Evolutionary conservation across 768 basidiomycete genomes (phyloP).

Genomic region (Calocybe gangraenosa): DNA sequence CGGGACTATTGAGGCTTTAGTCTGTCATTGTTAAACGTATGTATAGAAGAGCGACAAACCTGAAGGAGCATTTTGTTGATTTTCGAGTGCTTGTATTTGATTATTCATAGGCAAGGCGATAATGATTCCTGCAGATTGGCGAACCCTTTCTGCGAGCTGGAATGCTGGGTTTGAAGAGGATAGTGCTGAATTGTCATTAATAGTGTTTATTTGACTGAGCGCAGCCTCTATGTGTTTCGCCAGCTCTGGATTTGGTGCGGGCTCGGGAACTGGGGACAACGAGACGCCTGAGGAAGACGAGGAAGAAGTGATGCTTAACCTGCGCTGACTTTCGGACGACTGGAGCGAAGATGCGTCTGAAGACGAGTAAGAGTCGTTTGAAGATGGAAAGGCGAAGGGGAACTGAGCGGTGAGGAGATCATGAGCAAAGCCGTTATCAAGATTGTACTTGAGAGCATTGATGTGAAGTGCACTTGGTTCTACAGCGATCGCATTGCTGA

Average conservation of each 20-base stretch:
- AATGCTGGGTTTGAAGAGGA: constrained; percentile 29
- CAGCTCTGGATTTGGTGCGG: constrained; percentile 22
- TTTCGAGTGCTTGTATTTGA: constrained; percentile 26
- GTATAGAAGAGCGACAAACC: constrained; percentile 17
- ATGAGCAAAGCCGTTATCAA: constrained; percentile 22
- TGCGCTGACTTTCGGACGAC: constrained; percentile 27
- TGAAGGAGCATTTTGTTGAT: constrained; percentile 15
- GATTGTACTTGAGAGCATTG: constrained; percentile 25
- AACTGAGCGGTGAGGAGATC: constrained; percentile 25
- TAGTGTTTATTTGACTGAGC: constrained; percentile 17
- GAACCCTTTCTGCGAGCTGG: constrained; percentile 45
- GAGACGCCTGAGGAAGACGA: constrained; percentile 54
- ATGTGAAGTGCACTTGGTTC: constrained; percentile 64
- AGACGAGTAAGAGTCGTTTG: constrained; percentile 21
- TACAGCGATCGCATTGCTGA: constrained; percentile 52
- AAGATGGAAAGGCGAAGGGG: constrained; percentile 38
- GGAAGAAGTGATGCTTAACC: constrained; percentile 52
- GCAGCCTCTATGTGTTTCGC: constrained; percentile 21
- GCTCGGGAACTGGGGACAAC: constrained; percentile 45
- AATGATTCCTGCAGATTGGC: constrained; percentile 55
- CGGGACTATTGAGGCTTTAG: constrained; percentile 8
- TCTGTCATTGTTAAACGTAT: constrained; percentile 1
- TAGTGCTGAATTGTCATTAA: constrained; percentile 12
- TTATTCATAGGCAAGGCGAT: constrained; percentile 41
- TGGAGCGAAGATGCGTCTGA: constrained; percentile 22